Evolutionary conservation across 176 grass and related monocot species (phyloP), one percentile per base, ranked within the genome.

Genomic region (Calamus simplicifolius): DNA sequence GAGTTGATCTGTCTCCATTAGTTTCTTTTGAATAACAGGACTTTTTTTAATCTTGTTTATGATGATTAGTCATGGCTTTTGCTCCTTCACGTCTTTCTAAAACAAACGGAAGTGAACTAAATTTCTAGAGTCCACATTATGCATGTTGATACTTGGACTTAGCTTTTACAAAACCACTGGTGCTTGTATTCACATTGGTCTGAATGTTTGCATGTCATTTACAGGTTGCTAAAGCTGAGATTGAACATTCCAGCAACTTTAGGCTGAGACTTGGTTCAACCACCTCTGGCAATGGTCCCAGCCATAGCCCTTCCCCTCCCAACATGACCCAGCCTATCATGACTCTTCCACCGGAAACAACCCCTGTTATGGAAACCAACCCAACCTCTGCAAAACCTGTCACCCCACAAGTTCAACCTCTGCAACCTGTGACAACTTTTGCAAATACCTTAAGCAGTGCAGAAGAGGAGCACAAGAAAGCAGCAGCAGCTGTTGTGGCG

Each of bases 401-500:
- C 53, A 73, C 75, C 58, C 68, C 64, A 18, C 72, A 68, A 61
- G 56, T 75, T 69, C 77, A 75, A 62, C 60, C 68, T 53, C 54
- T 59, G 25, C 79, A 77, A 58, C 78, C 26, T 8, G 63, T 64
- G 56, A 81, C 77, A 56, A 79, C 80, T 54, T 17, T 59, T 74
- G 72, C 60, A 1, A 25, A 54, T 48, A 63, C 75, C 29, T 67
- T 64, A 43, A 78, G 49, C 73, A 70, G 58, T 3, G 68, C 61
- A 52, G 71, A 68, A 62, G 75, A 82, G 17, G 81, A 98, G 43
- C 65, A 83, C 59, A 98, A 89, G 66, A 92, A 75, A 54, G 76
- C 85, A 16, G 94, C 94, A 25, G 94, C 94, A 70, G 94, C 84
- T 54, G 83, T 98, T 61, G 94, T 81, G 38, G 94, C 86, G 55